phyloP scores from a whole-genome alignment of 768 basidiomycete species.

The Trametes cubensis region DNA sequence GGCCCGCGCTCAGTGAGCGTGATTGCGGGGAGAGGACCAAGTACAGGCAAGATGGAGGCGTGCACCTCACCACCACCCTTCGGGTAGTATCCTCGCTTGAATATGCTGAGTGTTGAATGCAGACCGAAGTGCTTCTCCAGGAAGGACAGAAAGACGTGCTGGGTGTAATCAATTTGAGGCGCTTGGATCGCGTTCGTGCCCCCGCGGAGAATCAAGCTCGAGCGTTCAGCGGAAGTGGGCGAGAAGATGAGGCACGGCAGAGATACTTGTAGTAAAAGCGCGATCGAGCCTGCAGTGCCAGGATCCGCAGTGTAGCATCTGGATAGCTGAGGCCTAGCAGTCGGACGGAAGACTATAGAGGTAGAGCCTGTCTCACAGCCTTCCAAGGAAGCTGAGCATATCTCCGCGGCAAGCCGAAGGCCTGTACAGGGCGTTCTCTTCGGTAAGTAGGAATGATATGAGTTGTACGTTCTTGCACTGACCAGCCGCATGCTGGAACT shows the following conservation, averaged over 20 bases:
- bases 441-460: background rate
- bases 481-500: slow-evolving; percentile 75
- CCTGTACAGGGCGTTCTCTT: slow-evolving; percentile 42
- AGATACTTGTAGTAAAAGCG: slow-evolving; percentile 71
- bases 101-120: slow-evolving; percentile 47
- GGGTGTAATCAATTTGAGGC: slow-evolving; percentile 75
- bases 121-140: slow-evolving; percentile 56
- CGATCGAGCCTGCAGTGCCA: slow-evolving; percentile 69
- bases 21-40: slow-evolving; percentile 47
- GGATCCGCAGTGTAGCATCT: slow-evolving; percentile 50
- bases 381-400: slow-evolving; percentile 56
- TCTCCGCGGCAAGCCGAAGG: slow-evolving; percentile 62
- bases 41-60: slow-evolving; percentile 41
- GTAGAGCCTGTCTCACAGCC: slow-evolving; percentile 59
- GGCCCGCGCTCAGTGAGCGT: slow-evolving; percentile 59
- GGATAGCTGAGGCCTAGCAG: slow-evolving; percentile 39
- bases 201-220: slow-evolving; percentile 59
- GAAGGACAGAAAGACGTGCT: slow-evolving; percentile 69
- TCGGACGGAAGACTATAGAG: slow-evolving; percentile 58
- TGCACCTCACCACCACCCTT: slow-evolving; percentile 69
- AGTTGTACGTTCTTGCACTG: slow-evolving; percentile 5
- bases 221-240: slow-evolving; percentile 32
- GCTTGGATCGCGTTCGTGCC: slow-evolving; percentile 75
- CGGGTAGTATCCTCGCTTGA: slow-evolving; percentile 70
- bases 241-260: slow-evolving; percentile 71